Conservation (phyloP, 768 basidiomycete genomes). For the Collybia sordida region DNA sequence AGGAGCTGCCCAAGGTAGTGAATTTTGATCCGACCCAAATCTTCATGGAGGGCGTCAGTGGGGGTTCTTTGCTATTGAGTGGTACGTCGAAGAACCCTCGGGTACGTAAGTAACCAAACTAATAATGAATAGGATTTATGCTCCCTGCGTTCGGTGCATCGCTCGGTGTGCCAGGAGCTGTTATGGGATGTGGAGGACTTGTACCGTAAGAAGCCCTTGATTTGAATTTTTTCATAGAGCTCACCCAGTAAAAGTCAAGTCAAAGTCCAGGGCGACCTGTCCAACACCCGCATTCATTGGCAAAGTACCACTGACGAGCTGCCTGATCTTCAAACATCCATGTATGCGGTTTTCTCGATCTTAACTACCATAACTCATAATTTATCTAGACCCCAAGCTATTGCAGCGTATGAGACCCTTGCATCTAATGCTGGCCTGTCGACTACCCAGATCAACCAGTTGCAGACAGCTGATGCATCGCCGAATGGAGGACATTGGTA, state of each 20-base stretch:
- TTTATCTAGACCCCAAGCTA: conserved; percentile 16
- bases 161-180: conserved; percentile 20
- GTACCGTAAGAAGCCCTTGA: conserved; percentile 12
- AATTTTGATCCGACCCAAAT: conserved; percentile 23
- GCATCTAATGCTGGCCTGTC: conserved; percentile 15
- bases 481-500: conserved; percentile 24
- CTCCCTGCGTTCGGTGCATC: conserved; percentile 22
- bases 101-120: background rate
- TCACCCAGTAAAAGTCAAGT: conserved; percentile 16
- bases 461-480: conserved; percentile 25
- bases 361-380: background rate
- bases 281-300: conserved; percentile 21
- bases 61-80: conserved; percentile 23
- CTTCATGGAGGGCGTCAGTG: conserved; percentile 27
- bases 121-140: conserved; percentile 18
- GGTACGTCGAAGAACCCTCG: conserved; percentile 8
- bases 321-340: conserved; percentile 17
- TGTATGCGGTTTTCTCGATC: conserved; percentile 8
- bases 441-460: conserved; percentile 12
- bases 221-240: background rate
- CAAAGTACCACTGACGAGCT: conserved; percentile 24
- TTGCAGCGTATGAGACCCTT: conserved; percentile 21
- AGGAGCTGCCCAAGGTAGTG: conserved; percentile 21
- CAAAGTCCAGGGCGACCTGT: conserved; percentile 21
- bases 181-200: conserved; percentile 24